phyloP scores from a whole-genome alignment of 202 grass and related monocot genomes.

The Saccharum hybrid region DNA sequence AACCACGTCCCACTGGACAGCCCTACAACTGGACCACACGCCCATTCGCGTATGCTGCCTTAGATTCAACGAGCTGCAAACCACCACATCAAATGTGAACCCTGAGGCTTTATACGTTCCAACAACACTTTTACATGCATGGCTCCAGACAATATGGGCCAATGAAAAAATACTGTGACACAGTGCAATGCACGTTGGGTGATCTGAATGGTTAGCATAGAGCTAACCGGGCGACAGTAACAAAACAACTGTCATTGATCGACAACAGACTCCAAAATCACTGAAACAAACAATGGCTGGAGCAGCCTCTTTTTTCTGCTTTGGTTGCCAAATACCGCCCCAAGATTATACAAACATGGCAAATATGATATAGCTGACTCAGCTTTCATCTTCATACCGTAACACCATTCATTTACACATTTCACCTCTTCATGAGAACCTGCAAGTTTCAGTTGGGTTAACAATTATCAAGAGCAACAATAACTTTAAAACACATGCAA shows the following conservation, averaged over 20 bases:
- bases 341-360: slow-evolving; percentile 54
- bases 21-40: too few species aligned
- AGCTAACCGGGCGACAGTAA: slow-evolving; percentile 33
- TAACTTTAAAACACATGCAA: neutral
- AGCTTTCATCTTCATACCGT: neutral
- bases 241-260: slow-evolving; percentile 26
- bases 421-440: slow-evolving; percentile 41
- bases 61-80: neutral
- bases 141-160: slow-evolving; percentile 40
- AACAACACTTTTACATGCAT: neutral
- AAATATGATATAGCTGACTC: slow-evolving; percentile 40
- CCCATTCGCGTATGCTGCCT: too few species aligned
- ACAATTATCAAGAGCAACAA: neutral
- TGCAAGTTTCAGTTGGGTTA: slow-evolving; percentile 27
- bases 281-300: slow-evolving; percentile 34
- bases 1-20: too few species aligned
- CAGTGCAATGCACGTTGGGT: slow-evolving; percentile 36
- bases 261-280: slow-evolving; percentile 27
- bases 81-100: neutral
- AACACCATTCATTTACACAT: slow-evolving; percentile 50
- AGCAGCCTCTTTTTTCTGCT: slow-evolving; percentile 39
- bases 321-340: slow-evolving; percentile 31
- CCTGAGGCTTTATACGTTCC: neutral
- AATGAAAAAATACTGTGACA: slow-evolving; percentile 46
- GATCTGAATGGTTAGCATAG: slow-evolving; percentile 14